phyloP scores from a whole-genome alignment of 2,329 filamentous ascomycete genomes.

The Colletotrichum kahawae region DNA sequence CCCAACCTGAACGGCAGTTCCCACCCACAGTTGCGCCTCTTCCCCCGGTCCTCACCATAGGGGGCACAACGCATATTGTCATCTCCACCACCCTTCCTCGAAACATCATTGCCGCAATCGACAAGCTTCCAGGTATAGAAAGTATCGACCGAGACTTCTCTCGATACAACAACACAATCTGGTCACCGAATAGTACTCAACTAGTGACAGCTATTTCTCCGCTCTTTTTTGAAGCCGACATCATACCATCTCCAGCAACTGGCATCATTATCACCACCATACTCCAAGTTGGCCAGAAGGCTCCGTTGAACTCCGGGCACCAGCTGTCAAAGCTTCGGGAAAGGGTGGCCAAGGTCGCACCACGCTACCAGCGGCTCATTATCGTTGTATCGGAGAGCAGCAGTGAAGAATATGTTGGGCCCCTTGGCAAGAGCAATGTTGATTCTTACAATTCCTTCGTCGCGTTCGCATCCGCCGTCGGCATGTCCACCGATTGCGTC shows the following conservation, averaged over 20 bases:
- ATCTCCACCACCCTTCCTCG: constrained; percentile 56
- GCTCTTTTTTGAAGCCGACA: constrained; percentile 68
- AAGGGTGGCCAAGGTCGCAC: constrained; percentile 56
- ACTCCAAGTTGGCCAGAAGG: constrained; percentile 73
- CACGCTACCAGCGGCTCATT: constrained; percentile 70
- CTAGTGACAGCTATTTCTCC: constrained; percentile 32
- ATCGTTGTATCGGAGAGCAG: constrained; percentile 69
- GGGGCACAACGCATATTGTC: constrained; percentile 43
- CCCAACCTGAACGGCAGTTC: background rate
- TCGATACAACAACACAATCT: constrained; percentile 37
- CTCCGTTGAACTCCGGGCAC: constrained; percentile 58
- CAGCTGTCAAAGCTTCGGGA: constrained; percentile 54
- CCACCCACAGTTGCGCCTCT: background rate
- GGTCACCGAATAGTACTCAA: constrained; percentile 34
- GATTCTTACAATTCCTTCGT: constrained; percentile 54
- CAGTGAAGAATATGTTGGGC: constrained; percentile 44
- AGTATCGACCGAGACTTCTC: constrained; percentile 67
- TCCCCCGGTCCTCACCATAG: constrained; percentile 24
- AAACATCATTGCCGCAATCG: constrained; percentile 53
- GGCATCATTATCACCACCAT: constrained; percentile 76
- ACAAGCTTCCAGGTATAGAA: constrained; percentile 50
- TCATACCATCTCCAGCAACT: constrained; percentile 71
- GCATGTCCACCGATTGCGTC: constrained; percentile 25
- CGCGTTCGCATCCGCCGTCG: constrained; percentile 49
- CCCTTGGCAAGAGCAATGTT: constrained; percentile 45